Percentiles rank a stretch among this genome's conserved stretches.
phyloP scores from a whole-genome alignment of 208 protist species.

The Acanthamoeba lugdunensis region DNA sequence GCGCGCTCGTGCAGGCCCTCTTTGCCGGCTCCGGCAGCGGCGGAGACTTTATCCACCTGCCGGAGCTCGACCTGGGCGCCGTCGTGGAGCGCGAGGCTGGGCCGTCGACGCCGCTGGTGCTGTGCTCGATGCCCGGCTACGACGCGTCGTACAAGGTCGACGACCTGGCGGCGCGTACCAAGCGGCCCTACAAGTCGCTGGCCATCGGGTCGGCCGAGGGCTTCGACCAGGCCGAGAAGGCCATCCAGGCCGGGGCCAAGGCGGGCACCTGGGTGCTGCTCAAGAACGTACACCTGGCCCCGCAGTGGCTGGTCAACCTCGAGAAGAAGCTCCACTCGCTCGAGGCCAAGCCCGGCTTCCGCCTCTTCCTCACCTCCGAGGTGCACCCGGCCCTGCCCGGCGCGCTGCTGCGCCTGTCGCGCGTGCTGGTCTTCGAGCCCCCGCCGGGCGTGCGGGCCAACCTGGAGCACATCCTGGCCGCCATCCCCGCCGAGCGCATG shows the following conservation, averaged over 20 bases:
- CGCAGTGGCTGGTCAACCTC: slow-evolving; percentile 92
- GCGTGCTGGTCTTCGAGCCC: slow-evolving; percentile 95
- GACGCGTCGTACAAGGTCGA: slow-evolving; percentile 93
- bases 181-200: slow-evolving; percentile 87
- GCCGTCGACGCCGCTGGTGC: slow-evolving; percentile 81
- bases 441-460: slow-evolving; percentile 95
- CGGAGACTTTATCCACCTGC: slow-evolving; percentile 79
- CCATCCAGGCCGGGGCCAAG: slow-evolving; percentile 89
- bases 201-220: slow-evolving; percentile 96
- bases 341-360: slow-evolving; percentile 89
- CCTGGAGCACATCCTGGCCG: slow-evolving; percentile 90
- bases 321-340: slow-evolving; percentile 95
- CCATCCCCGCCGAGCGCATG: slow-evolving; percentile 79
- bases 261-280: slow-evolving; percentile 95
- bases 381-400: slow-evolving; percentile 86
- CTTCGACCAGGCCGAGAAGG: slow-evolving; percentile 91
- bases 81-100: slow-evolving; percentile 83
- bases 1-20: slow-evolving; percentile 81
- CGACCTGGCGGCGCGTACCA: slow-evolving; percentile 87
- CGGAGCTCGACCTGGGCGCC: slow-evolving; percentile 78
- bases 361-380: slow-evolving; percentile 97
- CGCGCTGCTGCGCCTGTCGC: slow-evolving; percentile 84
- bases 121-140: slow-evolving; percentile 91
- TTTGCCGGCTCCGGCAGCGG: slow-evolving; percentile 78
- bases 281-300: slow-evolving; percentile 97